A percentile compares a stretch with the other conserved stretches of the same genome.
Conservation (phyloP, 148 eudicot species). For the Chenopodium suecicum region DNA sequence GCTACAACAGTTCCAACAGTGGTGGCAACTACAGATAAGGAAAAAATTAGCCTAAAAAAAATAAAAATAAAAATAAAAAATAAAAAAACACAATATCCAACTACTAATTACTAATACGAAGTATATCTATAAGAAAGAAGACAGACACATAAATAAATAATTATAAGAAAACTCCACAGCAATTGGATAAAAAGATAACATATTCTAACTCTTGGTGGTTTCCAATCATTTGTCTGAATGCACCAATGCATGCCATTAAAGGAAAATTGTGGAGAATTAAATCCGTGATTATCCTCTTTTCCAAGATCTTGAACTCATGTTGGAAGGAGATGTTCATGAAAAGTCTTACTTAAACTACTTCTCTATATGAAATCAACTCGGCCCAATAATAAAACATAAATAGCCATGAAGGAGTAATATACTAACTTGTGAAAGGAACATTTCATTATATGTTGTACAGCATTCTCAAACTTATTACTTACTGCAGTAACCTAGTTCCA, state of each 20-base stretch:
- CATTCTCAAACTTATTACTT: conserved; percentile 11
- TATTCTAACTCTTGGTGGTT: background rate
- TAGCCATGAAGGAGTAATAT: background rate
- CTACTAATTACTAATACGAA: background rate
- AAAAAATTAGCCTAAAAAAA: conserved; percentile 16
- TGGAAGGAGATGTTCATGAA: background rate
- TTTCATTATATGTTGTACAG: background rate
- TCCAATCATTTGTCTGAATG: background rate
- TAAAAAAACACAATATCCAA: background rate
- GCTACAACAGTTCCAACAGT: conserved; percentile 78
- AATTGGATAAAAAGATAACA: background rate
- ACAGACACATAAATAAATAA: background rate
- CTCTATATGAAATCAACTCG: background rate
- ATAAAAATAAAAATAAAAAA: background rate
- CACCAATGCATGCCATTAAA: background rate
- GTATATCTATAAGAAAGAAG: background rate
- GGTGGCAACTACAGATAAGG: conserved; percentile 63
- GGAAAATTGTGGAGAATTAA: background rate
- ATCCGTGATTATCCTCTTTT: background rate
- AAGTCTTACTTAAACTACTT: background rate
- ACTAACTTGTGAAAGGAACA: background rate
- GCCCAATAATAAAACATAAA: background rate
- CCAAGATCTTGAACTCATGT: background rate
- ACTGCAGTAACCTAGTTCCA: conserved; percentile 2
- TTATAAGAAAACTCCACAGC: background rate